These are phyloP conservation scores for Peronospora tabacina DNA, from an alignment of 352 stramenopile species.

Conservation along the genomic window DNA sequence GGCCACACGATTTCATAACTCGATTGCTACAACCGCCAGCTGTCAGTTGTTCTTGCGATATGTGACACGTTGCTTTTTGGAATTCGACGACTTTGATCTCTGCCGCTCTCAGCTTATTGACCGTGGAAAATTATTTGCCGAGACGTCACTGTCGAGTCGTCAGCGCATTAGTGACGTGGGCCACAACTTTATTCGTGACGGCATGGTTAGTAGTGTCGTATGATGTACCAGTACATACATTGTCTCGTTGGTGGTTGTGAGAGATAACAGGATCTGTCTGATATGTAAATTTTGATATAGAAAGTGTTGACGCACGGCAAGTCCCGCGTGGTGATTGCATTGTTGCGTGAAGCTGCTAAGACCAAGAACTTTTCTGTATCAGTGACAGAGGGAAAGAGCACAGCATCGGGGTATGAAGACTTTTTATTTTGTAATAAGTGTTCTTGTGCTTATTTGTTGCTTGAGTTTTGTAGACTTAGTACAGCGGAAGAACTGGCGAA, in stretches of 20 bases:
- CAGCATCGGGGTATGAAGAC: slow-evolving; percentile 77
- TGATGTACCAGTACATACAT: background rate
- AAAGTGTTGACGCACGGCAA: slow-evolving; percentile 92
- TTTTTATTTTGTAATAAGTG: slow-evolving; percentile 1
- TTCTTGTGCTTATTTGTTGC: slow-evolving; percentile 2
- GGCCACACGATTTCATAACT: slow-evolving; percentile 59
- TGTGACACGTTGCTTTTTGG: slow-evolving; percentile 87
- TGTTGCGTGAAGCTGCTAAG: slow-evolving; percentile 87
- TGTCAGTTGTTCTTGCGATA: slow-evolving; percentile 93
- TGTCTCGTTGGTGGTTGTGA: background rate
- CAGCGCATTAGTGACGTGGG: slow-evolving; percentile 90
- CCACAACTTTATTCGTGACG: slow-evolving; percentile 92
- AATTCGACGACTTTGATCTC: slow-evolving; percentile 89
- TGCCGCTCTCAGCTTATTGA: slow-evolving; percentile 89
- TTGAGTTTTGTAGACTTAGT: slow-evolving; percentile 28
- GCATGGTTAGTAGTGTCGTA: slow-evolving; percentile 47
- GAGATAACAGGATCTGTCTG: background rate
- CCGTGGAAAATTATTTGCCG: slow-evolving; percentile 89
- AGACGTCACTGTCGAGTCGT: slow-evolving; percentile 87
- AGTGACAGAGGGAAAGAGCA: slow-evolving; percentile 89
- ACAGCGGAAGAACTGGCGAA: slow-evolving; percentile 79
- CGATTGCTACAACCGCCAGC: slow-evolving; percentile 86
- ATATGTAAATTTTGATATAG: slow-evolving; percentile 13
- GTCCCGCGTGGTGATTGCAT: slow-evolving; percentile 86
- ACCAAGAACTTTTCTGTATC: slow-evolving; percentile 92